Base-by-base conservation (phyloP, 177 flowering plant genomes). In the Vitis hybrid region DNA sequence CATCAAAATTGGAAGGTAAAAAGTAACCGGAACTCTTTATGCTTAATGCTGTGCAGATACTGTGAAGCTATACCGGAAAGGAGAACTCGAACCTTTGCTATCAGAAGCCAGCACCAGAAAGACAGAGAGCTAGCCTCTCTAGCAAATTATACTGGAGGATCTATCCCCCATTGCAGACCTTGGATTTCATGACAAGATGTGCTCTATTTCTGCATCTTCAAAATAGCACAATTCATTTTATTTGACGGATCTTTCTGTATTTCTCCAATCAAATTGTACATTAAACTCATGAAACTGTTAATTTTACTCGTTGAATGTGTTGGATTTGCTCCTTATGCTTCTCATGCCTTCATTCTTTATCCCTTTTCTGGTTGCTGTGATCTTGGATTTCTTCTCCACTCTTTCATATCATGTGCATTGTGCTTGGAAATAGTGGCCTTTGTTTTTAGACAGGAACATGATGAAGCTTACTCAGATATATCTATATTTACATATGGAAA, bases 31-130 rank as follows among this genome's bases (percentile, higher is more conserved):
- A 22, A 51, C 49, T 61, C 49, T 31, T 66, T 51, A 66, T 62
- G 55, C 55, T 57, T 69, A 12, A 14, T 66, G 39, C 68, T 53
- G 56, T 68, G 78, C 90, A 93, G 98, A 93, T 77, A 91, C 98
- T 50, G 74, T 93, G 76, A 86, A 84, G 72, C 83, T 93, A 60
- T 62, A 93, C 70, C 83, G 84, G 45, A 83, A 89, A 70, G 95
- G 95, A 67, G 94, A 86, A 71, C 92, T 93, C 33, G 86, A 81
- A 73, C 64, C 87, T 29, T 71, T 93, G 81, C 76, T 93, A 49
- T 80, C 85, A 26, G 91, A 86, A 82, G 94, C 90, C 62, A 78
- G 74, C 10, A 83, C 77, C 64, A 75, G 69, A 60, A 79, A 68
- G 51, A 52, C 73, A 65, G 70, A 78, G 73, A 80, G 75, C 81